Evolutionary conservation across 192 early-diverging fungal genomes (phyloP).

Genomic region (Umbelopsis sp.): DNA sequence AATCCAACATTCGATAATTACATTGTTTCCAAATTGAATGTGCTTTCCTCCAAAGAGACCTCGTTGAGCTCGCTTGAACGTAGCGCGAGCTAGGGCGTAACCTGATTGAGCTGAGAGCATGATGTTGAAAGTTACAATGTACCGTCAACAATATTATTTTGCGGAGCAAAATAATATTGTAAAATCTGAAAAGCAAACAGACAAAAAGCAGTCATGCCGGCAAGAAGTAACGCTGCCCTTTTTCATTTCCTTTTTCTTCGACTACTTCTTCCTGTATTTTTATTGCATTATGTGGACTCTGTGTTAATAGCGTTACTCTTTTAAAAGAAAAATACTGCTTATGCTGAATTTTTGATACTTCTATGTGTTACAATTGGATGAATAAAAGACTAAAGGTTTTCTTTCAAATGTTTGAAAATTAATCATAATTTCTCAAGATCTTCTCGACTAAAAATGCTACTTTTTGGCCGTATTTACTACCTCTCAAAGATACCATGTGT

Average conservation of each 20-base stretch:
- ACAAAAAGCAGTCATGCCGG: neutral
- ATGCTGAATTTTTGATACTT: too few species aligned
- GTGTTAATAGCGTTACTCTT: neutral
- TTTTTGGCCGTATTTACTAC: conserved; percentile 74
- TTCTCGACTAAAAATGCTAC: conserved; percentile 42
- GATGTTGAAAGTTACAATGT: neutral
- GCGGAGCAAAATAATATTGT: neutral
- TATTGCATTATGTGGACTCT: neutral
- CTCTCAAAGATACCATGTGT: conserved; percentile 66
- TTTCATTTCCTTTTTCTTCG: neutral
- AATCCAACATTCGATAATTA: conserved; percentile 21
- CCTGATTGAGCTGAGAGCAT: conserved; percentile 37
- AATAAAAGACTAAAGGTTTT: too few species aligned
- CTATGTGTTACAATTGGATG: too few species aligned
- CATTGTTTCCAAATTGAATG: conserved; percentile 63
- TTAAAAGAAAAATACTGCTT: too few species aligned
- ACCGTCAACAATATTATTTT: neutral
- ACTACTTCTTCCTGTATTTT: neutral
- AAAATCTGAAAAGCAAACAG: neutral
- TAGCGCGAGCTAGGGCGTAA: conserved; percentile 46
- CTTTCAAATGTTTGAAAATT: neutral
- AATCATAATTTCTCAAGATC: conserved; percentile 18
- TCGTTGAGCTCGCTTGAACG: conserved; percentile 59
- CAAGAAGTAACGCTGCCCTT: too few species aligned
- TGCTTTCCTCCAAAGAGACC: conserved; percentile 62